Percentiles rank a stretch among this genome's conserved stretches.
phyloP scores from a whole-genome alignment of 768 basidiomycete species.

The Punctularia strigosozonata region DNA sequence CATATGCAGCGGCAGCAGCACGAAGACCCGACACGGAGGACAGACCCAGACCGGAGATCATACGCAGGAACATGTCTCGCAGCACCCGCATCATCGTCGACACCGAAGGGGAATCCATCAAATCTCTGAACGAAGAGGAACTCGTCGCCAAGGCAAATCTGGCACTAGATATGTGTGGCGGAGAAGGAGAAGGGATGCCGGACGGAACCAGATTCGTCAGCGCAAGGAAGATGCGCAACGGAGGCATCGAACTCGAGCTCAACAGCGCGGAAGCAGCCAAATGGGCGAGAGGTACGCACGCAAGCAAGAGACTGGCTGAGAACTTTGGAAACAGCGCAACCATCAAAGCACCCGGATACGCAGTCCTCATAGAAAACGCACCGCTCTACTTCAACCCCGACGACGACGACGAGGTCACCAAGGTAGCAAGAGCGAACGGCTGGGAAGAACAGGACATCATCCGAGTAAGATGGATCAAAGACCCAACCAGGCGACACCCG shows the following conservation, averaged over 20 bases:
- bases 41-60: too few species aligned
- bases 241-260: background rate
- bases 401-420: background rate
- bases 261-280: background rate
- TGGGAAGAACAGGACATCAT: constrained; percentile 3
- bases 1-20: too few species aligned
- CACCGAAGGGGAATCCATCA: too few species aligned
- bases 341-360: background rate
- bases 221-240: background rate
- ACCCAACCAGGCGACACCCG: constrained; percentile 3
- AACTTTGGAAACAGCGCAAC: background rate
- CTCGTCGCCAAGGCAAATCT: too few species aligned
- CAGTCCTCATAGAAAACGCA: constrained; percentile 1
- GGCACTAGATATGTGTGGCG: too few species aligned
- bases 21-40: too few species aligned
- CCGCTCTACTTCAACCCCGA: constrained; percentile 4
- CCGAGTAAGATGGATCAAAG: constrained; percentile 17
- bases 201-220: background rate
- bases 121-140: too few species aligned
- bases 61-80: too few species aligned
- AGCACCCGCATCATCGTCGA: too few species aligned
- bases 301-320: background rate
- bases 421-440: background rate
- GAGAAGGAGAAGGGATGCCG: too few species aligned
- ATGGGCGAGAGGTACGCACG: background rate